Conservation (phyloP, 2,329 filamentous ascomycete genomes). For the Polytolypa hystricis region DNA sequence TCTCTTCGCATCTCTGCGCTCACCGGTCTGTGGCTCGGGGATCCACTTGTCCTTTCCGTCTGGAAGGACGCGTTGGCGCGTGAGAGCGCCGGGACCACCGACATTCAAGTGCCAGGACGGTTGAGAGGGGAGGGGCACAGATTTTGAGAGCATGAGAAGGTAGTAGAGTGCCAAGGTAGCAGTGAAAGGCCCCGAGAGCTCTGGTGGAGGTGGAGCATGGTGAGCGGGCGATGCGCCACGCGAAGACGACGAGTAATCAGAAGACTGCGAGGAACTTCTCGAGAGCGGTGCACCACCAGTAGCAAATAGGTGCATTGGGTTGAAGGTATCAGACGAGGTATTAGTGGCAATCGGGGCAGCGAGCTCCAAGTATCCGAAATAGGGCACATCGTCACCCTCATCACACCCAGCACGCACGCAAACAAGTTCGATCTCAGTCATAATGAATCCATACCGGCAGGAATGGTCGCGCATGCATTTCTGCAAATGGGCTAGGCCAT, state of each 20-base stretch:
- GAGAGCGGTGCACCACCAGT: constrained; percentile 7
- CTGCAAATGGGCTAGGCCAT: constrained; percentile 75
- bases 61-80: constrained; percentile 41
- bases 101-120: constrained; percentile 49
- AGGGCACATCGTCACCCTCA: constrained; percentile 51
- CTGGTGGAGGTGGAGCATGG: constrained; percentile 11
- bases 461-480: constrained; percentile 86
- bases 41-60: constrained; percentile 52
- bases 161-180: constrained; percentile 52
- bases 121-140: constrained; percentile 47
- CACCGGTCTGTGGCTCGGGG: constrained; percentile 47
- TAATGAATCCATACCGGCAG: constrained; percentile 89
- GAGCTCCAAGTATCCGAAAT: constrained; percentile 84
- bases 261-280: constrained; percentile 21
- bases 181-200: constrained; percentile 36
- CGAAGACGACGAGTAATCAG: constrained; percentile 21
- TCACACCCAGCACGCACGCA: constrained; percentile 68
- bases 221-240: constrained; percentile 13
- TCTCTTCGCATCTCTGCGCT: constrained; percentile 50
- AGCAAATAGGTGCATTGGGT: constrained; percentile 3
- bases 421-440: constrained; percentile 90
- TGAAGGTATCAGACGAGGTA: constrained; percentile 22
- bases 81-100: constrained; percentile 46
- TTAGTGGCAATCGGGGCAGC: constrained; percentile 45
- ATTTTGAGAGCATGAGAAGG: constrained; percentile 54